Conservation (phyloP, 2,329 filamentous ascomycete species). For the Coleophoma cylindrospora region DNA sequence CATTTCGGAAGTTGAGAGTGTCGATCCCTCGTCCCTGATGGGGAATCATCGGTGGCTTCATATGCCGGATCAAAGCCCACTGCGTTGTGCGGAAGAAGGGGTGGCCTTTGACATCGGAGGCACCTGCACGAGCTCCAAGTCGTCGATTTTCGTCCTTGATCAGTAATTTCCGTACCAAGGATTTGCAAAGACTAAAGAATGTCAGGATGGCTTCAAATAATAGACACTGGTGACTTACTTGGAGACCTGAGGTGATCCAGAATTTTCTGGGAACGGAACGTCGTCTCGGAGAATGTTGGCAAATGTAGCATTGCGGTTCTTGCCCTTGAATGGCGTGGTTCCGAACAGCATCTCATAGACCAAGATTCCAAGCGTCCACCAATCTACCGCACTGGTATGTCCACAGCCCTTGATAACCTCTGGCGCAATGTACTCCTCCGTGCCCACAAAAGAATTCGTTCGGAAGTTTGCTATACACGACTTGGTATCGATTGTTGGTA, state of each 20-base stretch:
- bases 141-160: conserved; percentile 97
- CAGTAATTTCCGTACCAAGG: conserved; percentile 87
- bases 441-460: conserved; percentile 97
- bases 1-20: conserved; percentile 94
- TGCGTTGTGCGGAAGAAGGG: conserved; percentile 95
- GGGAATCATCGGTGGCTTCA: conserved; percentile 96
- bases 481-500: conserved; percentile 97
- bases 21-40: conserved; percentile 86
- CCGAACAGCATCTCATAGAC: conserved; percentile 99
- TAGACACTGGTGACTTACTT: conserved; percentile 60
- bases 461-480: conserved; percentile 98
- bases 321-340: conserved; percentile 98
- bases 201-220: conserved; percentile 25
- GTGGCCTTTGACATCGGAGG: conserved; percentile 93
- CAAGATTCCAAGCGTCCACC: conserved; percentile 97
- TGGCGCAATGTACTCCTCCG: conserved; percentile 97
- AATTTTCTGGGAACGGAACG: conserved; percentile 89
- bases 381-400: conserved; percentile 96
- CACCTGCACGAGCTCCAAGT: conserved; percentile 87
- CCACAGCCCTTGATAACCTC: conserved; percentile 99
- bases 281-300: conserved; percentile 95
- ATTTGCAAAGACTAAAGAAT: conserved; percentile 77
- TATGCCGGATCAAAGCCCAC: conserved; percentile 94
- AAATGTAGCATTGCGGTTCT: conserved; percentile 97
- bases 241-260: conserved; percentile 77